A percentile compares a stretch with the other conserved stretches of the same genome.
phyloP scores from a whole-genome alignment of 2,329 filamentous ascomycete genomes.

The Plectosphaerella plurivora region DNA sequence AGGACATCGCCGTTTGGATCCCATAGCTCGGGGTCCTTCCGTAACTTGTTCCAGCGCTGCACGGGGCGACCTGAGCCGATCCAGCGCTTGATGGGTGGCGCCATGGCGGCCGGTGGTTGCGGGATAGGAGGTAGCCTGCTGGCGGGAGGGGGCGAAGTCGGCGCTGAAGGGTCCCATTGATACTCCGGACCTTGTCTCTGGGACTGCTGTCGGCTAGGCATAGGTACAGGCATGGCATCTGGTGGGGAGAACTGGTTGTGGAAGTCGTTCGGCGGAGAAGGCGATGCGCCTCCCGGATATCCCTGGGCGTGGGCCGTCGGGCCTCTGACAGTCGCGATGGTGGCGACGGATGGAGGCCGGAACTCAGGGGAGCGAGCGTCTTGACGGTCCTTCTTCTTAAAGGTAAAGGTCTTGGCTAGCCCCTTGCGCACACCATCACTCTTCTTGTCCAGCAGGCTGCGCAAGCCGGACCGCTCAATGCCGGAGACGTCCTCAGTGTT shows the following conservation, averaged over 20 bases:
- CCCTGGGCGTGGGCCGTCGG: neutral
- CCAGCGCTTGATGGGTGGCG: conserved; percentile 47
- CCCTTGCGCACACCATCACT: conserved; percentile 51
- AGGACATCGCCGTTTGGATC: conserved; percentile 57
- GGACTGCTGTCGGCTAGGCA: conserved; percentile 8
- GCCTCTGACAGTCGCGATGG: conserved; percentile 19
- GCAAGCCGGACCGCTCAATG: conserved; percentile 51
- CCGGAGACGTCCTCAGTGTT: conserved; percentile 46
- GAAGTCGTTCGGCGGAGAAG: too few species aligned
- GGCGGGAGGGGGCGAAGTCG: conserved; percentile 12
- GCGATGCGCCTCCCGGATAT: too few species aligned
- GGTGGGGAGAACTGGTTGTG: too few species aligned
- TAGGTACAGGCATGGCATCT: conserved; percentile 1
- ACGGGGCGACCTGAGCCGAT: conserved; percentile 43
- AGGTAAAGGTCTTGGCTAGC: conserved; percentile 48
- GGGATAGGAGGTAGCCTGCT: conserved; percentile 18
- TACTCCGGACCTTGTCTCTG: conserved; percentile 4
- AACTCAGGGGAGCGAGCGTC: conserved; percentile 17
- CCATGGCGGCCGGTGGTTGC: conserved; percentile 9
- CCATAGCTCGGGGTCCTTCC: conserved; percentile 58
- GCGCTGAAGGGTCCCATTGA: conserved; percentile 1
- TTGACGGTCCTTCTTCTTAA: conserved; percentile 41
- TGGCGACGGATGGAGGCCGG: conserved; percentile 31
- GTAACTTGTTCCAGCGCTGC: conserved; percentile 52
- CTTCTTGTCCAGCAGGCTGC: conserved; percentile 48